These are phyloP conservation scores for Medicago arabica DNA, from an alignment of 306 rosid species.

Conservation along the genomic window DNA sequence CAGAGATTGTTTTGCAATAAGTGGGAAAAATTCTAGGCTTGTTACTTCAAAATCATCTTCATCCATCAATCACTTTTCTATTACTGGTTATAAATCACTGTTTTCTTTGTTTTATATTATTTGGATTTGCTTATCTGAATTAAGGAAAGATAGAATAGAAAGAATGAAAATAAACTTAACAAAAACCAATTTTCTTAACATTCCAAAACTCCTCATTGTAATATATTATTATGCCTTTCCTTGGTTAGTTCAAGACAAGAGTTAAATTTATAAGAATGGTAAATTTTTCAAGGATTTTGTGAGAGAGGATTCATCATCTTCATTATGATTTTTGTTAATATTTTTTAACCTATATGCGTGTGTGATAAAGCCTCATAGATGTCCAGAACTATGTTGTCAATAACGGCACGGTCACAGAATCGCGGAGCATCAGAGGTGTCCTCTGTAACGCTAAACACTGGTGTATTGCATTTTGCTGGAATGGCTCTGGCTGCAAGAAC, in stretches of 20 bases:
- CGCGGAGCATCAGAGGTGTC: background rate
- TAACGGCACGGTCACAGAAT: background rate
- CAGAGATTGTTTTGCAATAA: no score
- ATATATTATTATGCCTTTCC: background rate
- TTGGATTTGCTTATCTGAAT: background rate
- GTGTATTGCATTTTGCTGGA: background rate
- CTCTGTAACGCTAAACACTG: background rate
- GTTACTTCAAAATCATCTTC: slow-evolving; percentile 17
- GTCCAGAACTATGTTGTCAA: background rate
- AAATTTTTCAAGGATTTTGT: slow-evolving; percentile 9
- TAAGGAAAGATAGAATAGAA: background rate
- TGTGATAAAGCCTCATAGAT: slow-evolving; percentile 22
- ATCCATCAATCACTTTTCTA: background rate
- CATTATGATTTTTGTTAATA: background rate
- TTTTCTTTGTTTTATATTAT: background rate
- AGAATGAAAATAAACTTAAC: background rate
- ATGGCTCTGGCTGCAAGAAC: background rate
- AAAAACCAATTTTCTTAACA: background rate
- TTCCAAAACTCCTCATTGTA: background rate
- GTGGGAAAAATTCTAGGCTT: background rate
- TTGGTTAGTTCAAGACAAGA: slow-evolving; percentile 11
- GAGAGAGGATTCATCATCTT: slow-evolving; percentile 15
- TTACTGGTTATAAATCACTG: background rate
- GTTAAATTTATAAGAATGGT: background rate
- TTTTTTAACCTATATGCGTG: background rate